Percentiles rank a stretch among this genome's conserved stretches.
These are phyloP conservation scores for Diaporthe sp. DNA, from an alignment of 2,329 filamentous ascomycete genomes.

Conservation along the genomic window DNA sequence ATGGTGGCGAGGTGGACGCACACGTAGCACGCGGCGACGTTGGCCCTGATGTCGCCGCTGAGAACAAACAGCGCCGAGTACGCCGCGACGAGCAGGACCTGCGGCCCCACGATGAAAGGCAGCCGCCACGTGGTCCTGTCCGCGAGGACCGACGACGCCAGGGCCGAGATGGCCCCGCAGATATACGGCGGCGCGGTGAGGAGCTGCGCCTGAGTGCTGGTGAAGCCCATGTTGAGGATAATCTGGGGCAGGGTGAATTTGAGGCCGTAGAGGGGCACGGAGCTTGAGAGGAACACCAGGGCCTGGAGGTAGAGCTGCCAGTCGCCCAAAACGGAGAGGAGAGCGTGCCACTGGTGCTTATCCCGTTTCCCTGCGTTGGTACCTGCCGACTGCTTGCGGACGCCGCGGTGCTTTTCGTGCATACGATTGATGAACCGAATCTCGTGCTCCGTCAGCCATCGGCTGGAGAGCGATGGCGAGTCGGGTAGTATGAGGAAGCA, in stretches of 20 bases:
- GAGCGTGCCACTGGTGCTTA: constrained; percentile 49
- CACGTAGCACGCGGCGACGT: not conserved
- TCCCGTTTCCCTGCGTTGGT: constrained; percentile 44
- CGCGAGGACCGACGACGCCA: not conserved
- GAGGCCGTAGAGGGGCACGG: constrained; percentile 46
- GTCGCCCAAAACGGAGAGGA: constrained; percentile 56
- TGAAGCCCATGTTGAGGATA: constrained; percentile 51
- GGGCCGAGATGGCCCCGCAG: not conserved
- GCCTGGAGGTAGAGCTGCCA: constrained; percentile 62
- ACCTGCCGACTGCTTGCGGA: not conserved
- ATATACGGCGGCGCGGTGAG: constrained; percentile 5
- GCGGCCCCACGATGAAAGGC: not conserved
- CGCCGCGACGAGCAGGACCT: not conserved
- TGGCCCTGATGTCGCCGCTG: not conserved
- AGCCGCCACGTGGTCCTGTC: not conserved
- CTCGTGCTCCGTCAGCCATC: constrained; percentile 55
- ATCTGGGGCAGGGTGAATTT: constrained; percentile 50
- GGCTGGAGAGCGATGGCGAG: constrained; percentile 50
- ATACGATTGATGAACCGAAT: constrained; percentile 55
- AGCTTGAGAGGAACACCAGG: constrained; percentile 57
- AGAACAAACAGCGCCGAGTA: not conserved
- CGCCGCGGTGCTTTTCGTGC: constrained; percentile 47
- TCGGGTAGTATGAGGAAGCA: constrained; percentile 61
- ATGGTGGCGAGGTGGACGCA: not conserved
- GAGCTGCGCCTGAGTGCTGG: constrained; percentile 1